Evolutionary conservation across 1,139 yeast genomes (phyloP).

Genomic region (Debaryomyces coudertii): DNA sequence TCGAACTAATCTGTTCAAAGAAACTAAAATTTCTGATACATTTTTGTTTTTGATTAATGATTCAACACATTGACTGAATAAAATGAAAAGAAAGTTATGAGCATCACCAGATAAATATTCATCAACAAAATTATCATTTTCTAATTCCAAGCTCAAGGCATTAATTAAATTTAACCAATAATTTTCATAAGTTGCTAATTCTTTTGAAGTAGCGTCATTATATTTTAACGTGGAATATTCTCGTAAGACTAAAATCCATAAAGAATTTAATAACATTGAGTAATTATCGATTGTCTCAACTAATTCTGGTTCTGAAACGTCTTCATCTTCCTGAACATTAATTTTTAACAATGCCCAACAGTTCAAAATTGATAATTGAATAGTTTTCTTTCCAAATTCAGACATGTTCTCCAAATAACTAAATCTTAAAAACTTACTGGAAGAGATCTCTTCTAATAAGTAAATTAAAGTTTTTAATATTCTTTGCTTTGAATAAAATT

Average conservation of each 20-base stretch:
- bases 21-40: constrained; percentile 49
- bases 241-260: constrained; percentile 77
- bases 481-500: constrained; percentile 57
- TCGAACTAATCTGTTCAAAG: constrained; percentile 60
- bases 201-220: constrained; percentile 51
- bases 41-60: constrained; percentile 56
- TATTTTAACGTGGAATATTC: constrained; percentile 75
- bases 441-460: constrained; percentile 65
- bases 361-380: constrained; percentile 72
- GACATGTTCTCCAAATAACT: constrained; percentile 48
- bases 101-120: constrained; percentile 61
- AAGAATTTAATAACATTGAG: constrained; percentile 61
- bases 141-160: constrained; percentile 69
- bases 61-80: constrained; percentile 85
- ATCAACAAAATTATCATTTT: constrained; percentile 46
- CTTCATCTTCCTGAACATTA: constrained; percentile 39
- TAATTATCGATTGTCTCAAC: constrained; percentile 58
- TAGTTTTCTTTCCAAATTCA: constrained; percentile 60
- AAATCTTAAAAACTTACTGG: constrained; percentile 46
- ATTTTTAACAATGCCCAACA: constrained; percentile 88
- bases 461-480: constrained; percentile 68
- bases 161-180: constrained; percentile 83
- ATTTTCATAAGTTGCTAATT: constrained; percentile 57
- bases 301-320: constrained; percentile 38
- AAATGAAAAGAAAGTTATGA: constrained; percentile 74